phyloP scores from a whole-genome alignment of 345 rosid genomes.

The Moricandia moricandioides region DNA sequence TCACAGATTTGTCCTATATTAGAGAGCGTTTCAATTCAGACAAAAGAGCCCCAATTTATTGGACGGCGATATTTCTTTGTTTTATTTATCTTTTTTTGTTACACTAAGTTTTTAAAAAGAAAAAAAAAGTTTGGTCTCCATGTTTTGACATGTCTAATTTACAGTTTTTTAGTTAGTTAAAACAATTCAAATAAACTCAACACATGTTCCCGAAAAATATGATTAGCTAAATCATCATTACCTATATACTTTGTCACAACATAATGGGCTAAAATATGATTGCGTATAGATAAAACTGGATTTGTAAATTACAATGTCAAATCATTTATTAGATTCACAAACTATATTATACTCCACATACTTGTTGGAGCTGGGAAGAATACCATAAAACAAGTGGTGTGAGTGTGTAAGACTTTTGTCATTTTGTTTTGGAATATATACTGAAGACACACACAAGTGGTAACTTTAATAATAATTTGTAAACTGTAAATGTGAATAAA shows the following conservation, averaged over 20 bases:
- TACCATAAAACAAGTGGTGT: slow-evolving; percentile 32
- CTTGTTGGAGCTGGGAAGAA: background rate
- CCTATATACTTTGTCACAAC: background rate
- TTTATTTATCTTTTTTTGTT: background rate
- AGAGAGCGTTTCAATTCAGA: background rate
- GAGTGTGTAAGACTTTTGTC: slow-evolving; percentile 37
- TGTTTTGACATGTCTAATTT: background rate
- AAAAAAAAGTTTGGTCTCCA: background rate
- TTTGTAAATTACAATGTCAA: background rate
- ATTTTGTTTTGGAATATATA: slow-evolving; percentile 24
- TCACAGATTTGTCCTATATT: slow-evolving; percentile 23
- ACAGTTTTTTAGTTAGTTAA: background rate
- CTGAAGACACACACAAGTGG: slow-evolving; percentile 24
- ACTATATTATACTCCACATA: background rate
- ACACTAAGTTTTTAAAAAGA: background rate
- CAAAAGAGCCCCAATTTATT: background rate
- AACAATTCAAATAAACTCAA: background rate
- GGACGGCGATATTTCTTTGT: background rate
- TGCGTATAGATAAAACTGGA: background rate
- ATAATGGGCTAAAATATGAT: background rate
- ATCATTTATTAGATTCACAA: background rate
- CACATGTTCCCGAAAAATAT: background rate
- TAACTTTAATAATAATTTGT: slow-evolving; percentile 6
- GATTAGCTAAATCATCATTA: background rate
- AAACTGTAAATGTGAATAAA: slow-evolving; percentile 31